Conservation (phyloP, 2,329 filamentous ascomycete species). For the Diplodia scrobiculata region DNA sequence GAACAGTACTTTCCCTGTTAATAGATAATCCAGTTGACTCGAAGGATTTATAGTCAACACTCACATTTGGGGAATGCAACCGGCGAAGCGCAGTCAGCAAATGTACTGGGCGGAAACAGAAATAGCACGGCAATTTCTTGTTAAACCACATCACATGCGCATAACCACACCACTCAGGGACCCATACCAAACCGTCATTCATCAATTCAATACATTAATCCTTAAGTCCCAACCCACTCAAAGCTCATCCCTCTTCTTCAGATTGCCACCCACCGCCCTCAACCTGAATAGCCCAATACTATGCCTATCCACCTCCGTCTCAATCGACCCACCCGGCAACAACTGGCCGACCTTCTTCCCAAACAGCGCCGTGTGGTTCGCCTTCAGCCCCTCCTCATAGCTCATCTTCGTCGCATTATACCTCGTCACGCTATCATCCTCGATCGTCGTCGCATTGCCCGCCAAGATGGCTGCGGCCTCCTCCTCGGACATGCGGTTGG, state of each 20-base stretch:
- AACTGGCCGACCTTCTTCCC: conserved; percentile 52
- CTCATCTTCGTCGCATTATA: conserved; percentile 56
- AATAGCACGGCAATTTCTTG: too few species aligned
- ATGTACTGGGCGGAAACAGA: too few species aligned
- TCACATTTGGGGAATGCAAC: too few species aligned
- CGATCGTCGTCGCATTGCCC: conserved; percentile 41
- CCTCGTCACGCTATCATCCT: conserved; percentile 39
- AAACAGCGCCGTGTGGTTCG: conserved; percentile 50
- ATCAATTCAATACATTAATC: not conserved
- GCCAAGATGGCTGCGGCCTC: conserved; percentile 51
- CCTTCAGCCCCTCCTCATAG: conserved; percentile 52
- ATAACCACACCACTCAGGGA: too few species aligned
- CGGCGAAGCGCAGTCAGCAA: too few species aligned
- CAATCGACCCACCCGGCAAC: conserved; percentile 44
- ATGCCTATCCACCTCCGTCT: conserved; percentile 52
- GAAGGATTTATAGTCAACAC: accelerated
- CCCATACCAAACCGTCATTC: not conserved
- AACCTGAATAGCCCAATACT: conserved; percentile 56
- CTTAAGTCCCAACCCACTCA: conserved; percentile 30
- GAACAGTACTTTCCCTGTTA: not conserved
- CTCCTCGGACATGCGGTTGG: conserved; percentile 54
- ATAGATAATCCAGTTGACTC: too few species aligned
- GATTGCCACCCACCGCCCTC: conserved; percentile 39
- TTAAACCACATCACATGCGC: too few species aligned
- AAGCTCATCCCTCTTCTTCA: conserved; percentile 51